Percentiles rank a stretch among this genome's conserved stretches.
phyloP scores from a whole-genome alignment of 2,329 filamentous ascomycete species.

The Penicillium hesseltinei region DNA sequence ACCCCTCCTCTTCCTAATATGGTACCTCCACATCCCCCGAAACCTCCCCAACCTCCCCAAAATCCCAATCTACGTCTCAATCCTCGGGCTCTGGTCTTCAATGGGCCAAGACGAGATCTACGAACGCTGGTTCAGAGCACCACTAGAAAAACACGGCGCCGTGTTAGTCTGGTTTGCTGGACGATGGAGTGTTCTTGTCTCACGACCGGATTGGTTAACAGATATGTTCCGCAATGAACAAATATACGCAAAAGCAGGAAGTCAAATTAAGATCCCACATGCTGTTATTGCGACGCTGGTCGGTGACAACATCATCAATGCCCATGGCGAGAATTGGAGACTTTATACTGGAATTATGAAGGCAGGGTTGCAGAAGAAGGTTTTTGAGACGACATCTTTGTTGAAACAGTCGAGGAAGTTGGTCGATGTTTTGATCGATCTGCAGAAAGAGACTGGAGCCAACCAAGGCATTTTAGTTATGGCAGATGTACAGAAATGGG shows the following conservation, averaged over 20 bases:
- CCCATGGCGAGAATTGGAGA: conserved; percentile 36
- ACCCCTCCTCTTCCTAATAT: conserved; percentile 15
- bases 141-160: conserved; percentile 38
- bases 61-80: conserved; percentile 28
- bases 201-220: conserved; percentile 45
- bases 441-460: conserved; percentile 11
- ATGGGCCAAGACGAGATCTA: conserved; percentile 28
- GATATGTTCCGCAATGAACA: conserved; percentile 39
- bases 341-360: conserved; percentile 39
- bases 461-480: conserved; percentile 20
- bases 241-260: conserved; percentile 40
- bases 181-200: conserved; percentile 51
- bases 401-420: conserved; percentile 25
- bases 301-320: conserved; percentile 44
- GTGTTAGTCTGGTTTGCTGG: conserved; percentile 52
- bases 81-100: conserved; percentile 26
- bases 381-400: conserved; percentile 24
- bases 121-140: conserved; percentile 24
- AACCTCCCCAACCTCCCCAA: conserved; percentile 23
- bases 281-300: conserved; percentile 40
- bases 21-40: conserved; percentile 24
- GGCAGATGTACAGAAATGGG: conserved; percentile 27
- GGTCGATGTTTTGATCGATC: conserved; percentile 23
- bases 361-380: conserved; percentile 34
- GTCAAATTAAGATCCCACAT: conserved; percentile 43